Conservation (phyloP, 2,329 filamentous ascomycete species). For the Paraphaeosphaeria sporulosa region DNA sequence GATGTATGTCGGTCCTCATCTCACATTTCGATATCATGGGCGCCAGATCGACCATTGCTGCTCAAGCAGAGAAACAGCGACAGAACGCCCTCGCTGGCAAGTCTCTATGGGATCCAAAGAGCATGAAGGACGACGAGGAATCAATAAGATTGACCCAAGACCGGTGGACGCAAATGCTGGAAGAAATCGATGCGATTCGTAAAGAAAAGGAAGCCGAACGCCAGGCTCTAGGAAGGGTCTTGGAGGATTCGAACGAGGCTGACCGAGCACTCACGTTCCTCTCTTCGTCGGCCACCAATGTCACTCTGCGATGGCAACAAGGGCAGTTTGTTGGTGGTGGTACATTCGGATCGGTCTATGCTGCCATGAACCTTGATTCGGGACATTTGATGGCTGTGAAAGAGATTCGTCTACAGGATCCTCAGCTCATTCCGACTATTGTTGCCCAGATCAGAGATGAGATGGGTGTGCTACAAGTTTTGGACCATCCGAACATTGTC, state of each 20-base stretch:
- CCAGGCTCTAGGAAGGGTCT: slow-evolving; percentile 85
- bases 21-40: slow-evolving; percentile 99
- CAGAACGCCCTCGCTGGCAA: slow-evolving; percentile 81
- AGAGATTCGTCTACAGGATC: slow-evolving; percentile 96
- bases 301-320: slow-evolving; percentile 97
- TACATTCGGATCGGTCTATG: slow-evolving; percentile 97
- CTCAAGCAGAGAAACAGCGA: slow-evolving; percentile 90
- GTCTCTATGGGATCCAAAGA: slow-evolving; percentile 79
- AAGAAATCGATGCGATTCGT: slow-evolving; percentile 78
- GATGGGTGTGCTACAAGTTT: slow-evolving; percentile 93
- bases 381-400: slow-evolving; percentile 98
- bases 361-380: slow-evolving; percentile 95
- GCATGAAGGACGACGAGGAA: slow-evolving; percentile 81
- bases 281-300: slow-evolving; percentile 92
- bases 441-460: slow-evolving; percentile 94
- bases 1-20: slow-evolving; percentile 96
- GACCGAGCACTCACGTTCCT: slow-evolving; percentile 94
- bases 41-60: slow-evolving; percentile 88
- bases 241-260: slow-evolving; percentile 94
- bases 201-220: slow-evolving; percentile 83
- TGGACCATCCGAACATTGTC: slow-evolving; percentile 97
- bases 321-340: slow-evolving; percentile 97
- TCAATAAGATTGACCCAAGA: slow-evolving; percentile 77
- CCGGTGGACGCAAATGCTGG: slow-evolving; percentile 76
- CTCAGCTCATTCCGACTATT: slow-evolving; percentile 92